phyloP scores from a whole-genome alignment of 345 rosid species.

The Eucalyptus guilfoylei region DNA sequence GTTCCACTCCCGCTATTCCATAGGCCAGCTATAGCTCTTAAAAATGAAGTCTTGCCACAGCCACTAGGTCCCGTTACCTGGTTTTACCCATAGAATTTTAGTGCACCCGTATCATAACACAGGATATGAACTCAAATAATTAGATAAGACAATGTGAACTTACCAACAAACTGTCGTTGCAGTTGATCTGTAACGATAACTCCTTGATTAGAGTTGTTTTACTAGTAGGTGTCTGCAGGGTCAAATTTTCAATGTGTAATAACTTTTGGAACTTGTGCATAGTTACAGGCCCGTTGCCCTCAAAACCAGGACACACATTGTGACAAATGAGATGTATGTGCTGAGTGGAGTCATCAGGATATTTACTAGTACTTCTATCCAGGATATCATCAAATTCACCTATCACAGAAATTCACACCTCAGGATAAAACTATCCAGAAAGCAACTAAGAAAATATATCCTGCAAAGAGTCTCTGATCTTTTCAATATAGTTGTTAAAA shows the following conservation, averaged over 20 bases:
- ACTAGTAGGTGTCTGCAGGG: slow-evolving; percentile 68
- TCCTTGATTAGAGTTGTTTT: slow-evolving; percentile 59
- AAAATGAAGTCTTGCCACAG: slow-evolving; percentile 87
- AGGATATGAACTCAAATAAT: background rate
- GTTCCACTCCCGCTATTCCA: slow-evolving; percentile 84
- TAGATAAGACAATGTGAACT: background rate
- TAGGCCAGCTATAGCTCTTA: slow-evolving; percentile 93
- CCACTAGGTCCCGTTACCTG: slow-evolving; percentile 95
- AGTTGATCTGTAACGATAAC: slow-evolving; percentile 41
- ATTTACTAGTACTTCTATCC: slow-evolving; percentile 33
- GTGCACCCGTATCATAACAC: background rate
- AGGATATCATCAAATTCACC: slow-evolving; percentile 93
- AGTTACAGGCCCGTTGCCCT: slow-evolving; percentile 42
- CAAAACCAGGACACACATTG: slow-evolving; percentile 14
- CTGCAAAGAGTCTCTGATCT: background rate
- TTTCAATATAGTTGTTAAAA: background rate
- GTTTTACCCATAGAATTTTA: background rate
- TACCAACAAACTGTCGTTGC: slow-evolving; percentile 74
- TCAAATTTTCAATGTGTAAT: slow-evolving; percentile 54
- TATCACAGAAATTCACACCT: slow-evolving; percentile 15
- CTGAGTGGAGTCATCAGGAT: slow-evolving; percentile 22
- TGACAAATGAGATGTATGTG: slow-evolving; percentile 46
- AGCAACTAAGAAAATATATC: background rate
- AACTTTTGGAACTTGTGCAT: slow-evolving; percentile 17
- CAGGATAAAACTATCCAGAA: background rate